These are phyloP conservation scores for Sphaerosporella brunnea DNA, from an alignment of 495 filamentous ascomycete species.

Conservation along the genomic window DNA sequence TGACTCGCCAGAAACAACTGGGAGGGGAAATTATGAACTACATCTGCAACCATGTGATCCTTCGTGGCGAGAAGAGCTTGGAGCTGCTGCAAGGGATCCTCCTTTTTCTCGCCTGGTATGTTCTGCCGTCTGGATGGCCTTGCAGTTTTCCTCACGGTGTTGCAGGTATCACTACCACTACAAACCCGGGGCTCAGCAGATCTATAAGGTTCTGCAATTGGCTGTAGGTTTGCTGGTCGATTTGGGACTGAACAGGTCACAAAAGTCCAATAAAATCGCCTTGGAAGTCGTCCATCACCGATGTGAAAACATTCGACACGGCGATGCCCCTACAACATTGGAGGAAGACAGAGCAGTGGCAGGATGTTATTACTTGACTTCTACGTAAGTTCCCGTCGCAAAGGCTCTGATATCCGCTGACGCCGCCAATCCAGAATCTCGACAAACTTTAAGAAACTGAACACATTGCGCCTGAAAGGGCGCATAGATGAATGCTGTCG, in stretches of 20 bases:
- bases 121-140: not conserved
- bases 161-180: conserved; percentile 17
- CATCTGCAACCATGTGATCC: conserved; percentile 17
- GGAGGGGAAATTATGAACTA: conserved; percentile 13
- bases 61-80: conserved; percentile 17
- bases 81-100: conserved; percentile 24
- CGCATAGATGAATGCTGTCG: conserved; percentile 20
- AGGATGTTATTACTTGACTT: conserved; percentile 16
- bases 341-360: conserved; percentile 21
- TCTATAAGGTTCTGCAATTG: conserved; percentile 17
- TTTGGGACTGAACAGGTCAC: not conserved
- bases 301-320: too few relatives aligned
- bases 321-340: too few relatives aligned
- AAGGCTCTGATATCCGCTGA: too few relatives aligned
- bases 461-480: conserved; percentile 8
- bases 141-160: not conserved
- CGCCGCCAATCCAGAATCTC: conserved; percentile 12
- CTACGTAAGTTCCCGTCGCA: conserved; percentile 13
- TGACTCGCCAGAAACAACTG: conserved; percentile 11
- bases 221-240: conserved; percentile 8
- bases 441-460: conserved; percentile 13
- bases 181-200: conserved; percentile 10
- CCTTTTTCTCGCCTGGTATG: conserved; percentile 20
- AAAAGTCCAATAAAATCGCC: not conserved
- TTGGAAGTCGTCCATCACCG: not conserved